A percentile compares a stretch with the other conserved stretches of the same genome.
phyloP scores from a whole-genome alignment of 1,284 basidiomycete genomes.

The Ceratobasidium sp. region DNA sequence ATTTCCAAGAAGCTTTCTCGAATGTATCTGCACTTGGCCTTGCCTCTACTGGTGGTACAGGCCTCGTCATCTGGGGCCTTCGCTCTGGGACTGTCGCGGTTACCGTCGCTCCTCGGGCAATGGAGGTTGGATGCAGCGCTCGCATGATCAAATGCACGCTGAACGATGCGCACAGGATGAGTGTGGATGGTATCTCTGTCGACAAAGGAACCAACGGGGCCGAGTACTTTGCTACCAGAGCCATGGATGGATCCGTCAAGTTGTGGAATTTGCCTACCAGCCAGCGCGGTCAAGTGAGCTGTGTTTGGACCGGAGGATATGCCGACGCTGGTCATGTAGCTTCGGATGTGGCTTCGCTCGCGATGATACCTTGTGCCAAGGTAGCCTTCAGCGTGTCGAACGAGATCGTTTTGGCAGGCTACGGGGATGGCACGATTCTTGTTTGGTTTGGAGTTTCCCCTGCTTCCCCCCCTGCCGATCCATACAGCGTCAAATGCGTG shows the following conservation, averaged over 20 bases:
- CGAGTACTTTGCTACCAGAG: slow-evolving; percentile 60
- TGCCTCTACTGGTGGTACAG: slow-evolving; percentile 67
- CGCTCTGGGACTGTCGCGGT: slow-evolving; percentile 72
- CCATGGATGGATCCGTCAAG: slow-evolving; percentile 70
- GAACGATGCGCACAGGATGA: slow-evolving; percentile 65
- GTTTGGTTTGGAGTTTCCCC: slow-evolving; percentile 58
- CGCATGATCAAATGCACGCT: slow-evolving; percentile 59
- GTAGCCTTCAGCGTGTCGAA: slow-evolving; percentile 57
- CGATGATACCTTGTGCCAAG: slow-evolving; percentile 60
- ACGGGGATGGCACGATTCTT: slow-evolving; percentile 62
- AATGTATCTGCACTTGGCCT: slow-evolving; percentile 55
- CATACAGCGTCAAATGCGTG: slow-evolving; percentile 23
- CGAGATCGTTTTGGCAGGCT: slow-evolving; percentile 60
- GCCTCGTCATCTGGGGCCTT: slow-evolving; percentile 78
- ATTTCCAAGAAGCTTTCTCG: slow-evolving; percentile 71
- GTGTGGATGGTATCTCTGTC: slow-evolving; percentile 52
- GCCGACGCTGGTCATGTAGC: neutral
- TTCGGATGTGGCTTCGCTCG: slow-evolving; percentile 50
- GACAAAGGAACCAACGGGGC: slow-evolving; percentile 45
- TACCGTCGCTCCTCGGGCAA: slow-evolving; percentile 63
- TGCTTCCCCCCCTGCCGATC: neutral
- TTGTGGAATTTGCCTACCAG: slow-evolving; percentile 62
- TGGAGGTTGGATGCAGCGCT: slow-evolving; percentile 61
- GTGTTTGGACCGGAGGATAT: slow-evolving; percentile 65
- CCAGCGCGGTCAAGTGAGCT: slow-evolving; percentile 50